Base-by-base conservation (phyloP, 2,329 filamentous ascomycete genomes). In the Lachnellula suecica region DNA sequence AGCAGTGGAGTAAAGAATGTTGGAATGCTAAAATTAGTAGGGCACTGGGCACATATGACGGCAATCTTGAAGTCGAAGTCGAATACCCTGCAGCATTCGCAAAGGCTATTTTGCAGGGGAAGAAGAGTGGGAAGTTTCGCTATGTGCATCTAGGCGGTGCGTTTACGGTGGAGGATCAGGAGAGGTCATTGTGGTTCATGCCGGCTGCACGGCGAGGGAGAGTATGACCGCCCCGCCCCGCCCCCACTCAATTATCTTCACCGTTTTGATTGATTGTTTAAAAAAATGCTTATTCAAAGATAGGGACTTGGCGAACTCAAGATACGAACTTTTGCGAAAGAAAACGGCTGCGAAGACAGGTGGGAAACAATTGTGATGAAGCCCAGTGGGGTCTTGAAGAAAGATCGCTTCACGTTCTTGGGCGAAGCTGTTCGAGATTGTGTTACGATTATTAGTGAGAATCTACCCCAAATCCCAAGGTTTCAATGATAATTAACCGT, bases 1-100 rank as follows among this genome's bases (percentile, higher is more conserved):
- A 70, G 79, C 58, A 70, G 43, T n/a, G 43, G 34, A 27, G n/a
- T 11, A 22, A 10, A 6, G 20, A 45, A 31, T n/a, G 4, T 68
- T 76, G 10, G 76, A 84, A 78, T 58, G 73, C 79, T 2, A 67
- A 72, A 1, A 64, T 73, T 19, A 62, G 75, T 43, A 59, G 57
- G 54, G 49, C 54, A 22, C 56, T 59, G 31, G 54, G 52, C 45
- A 56, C 51, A 19, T 58, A 48, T 44, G 42, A 47, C 41, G 51
- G 47, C 25, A 34, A 53, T 22, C 27, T 25, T 17, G 46, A 50
- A 13, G 44, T 56, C 11, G 57, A 61, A 19, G 45, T 61, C 11
- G 54, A 61, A 17, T 61, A 54, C 35, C 58, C 58, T n/a, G 38
- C 44, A 24, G 50, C 53, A 24, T 60, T 60, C 38, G 44, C 47